These are phyloP conservation scores for Aspergillus vadensis DNA, from an alignment of 2,329 filamentous ascomycete species.

Conservation along the genomic window DNA sequence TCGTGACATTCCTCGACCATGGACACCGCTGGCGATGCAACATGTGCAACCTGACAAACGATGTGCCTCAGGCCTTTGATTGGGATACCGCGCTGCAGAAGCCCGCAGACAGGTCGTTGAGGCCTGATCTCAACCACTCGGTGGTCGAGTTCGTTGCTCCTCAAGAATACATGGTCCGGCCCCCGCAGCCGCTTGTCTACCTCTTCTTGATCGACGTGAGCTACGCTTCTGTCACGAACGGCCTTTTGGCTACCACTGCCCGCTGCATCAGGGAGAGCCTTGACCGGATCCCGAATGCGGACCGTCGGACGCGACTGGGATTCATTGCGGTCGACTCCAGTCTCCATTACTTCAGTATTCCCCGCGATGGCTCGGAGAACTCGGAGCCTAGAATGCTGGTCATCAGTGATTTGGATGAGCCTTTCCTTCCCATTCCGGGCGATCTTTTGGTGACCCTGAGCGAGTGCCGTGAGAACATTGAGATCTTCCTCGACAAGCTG, in stretches of 20 bases:
- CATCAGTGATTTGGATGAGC: constrained; percentile 92
- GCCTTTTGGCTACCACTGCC: constrained; percentile 86
- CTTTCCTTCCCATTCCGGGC: constrained; percentile 89
- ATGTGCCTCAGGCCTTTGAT: constrained; percentile 98
- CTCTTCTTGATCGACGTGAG: constrained; percentile 95
- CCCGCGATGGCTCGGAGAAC: constrained; percentile 81
- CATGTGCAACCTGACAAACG: constrained; percentile 98
- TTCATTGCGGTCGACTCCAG: constrained; percentile 96
- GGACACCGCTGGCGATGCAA: constrained; percentile 98
- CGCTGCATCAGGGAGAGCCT: constrained; percentile 93
- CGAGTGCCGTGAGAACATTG: constrained; percentile 87
- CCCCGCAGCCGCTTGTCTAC: constrained; percentile 92
- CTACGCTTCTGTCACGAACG: constrained; percentile 84
- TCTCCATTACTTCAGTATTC: constrained; percentile 93
- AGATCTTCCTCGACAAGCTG: constrained; percentile 85
- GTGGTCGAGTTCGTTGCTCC: constrained; percentile 97
- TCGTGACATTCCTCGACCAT: constrained; percentile 93
- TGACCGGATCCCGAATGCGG: constrained; percentile 96
- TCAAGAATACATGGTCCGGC: constrained; percentile 98
- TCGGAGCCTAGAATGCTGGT: constrained; percentile 89
- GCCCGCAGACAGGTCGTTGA: constrained; percentile 86
- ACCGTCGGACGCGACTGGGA: constrained; percentile 85
- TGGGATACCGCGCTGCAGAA: constrained; percentile 95
- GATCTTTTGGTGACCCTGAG: constrained; percentile 87
- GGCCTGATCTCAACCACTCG: constrained; percentile 91